Conservation (phyloP, 176 grass and related monocot genomes). For the Luzula sylvatica region DNA sequence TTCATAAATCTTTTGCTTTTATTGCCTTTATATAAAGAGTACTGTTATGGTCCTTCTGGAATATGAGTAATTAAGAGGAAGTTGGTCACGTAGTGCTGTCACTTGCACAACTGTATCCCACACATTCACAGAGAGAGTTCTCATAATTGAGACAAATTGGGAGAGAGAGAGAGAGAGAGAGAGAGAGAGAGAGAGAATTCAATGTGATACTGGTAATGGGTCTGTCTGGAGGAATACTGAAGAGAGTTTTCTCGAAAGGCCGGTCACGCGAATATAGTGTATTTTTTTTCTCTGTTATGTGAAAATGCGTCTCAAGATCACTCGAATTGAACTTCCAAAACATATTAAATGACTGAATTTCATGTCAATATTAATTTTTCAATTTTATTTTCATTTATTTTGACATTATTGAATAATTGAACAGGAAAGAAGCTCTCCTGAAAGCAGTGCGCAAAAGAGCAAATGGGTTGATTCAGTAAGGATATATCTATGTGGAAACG, state of each 20-base stretch:
- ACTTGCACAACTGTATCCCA: slow-evolving; percentile 7
- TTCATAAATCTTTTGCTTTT: slow-evolving; percentile 27
- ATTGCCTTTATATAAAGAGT: slow-evolving; percentile 24
- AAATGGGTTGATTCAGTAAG: slow-evolving; percentile 47
- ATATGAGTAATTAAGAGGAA: neutral
- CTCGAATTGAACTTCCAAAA: neutral
- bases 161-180: neutral
- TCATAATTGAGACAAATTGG: slow-evolving; percentile 3
- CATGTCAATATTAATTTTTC: neutral
- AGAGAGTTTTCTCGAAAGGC: slow-evolving; percentile 52
- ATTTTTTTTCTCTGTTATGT: neutral
- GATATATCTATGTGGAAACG: slow-evolving; percentile 74
- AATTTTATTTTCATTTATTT: neutral
- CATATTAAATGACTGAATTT: too few relatives aligned
- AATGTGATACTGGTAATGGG: slow-evolving; percentile 34
- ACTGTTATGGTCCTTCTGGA: slow-evolving; percentile 16
- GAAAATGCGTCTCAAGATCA: neutral
- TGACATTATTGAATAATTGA: neutral
- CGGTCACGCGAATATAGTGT: slow-evolving; percentile 26
- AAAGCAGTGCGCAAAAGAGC: slow-evolving; percentile 26
- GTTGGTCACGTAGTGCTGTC: slow-evolving; percentile 24
- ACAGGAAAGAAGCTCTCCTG: slow-evolving; percentile 37
- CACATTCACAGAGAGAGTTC: neutral
- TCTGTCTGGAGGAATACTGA: slow-evolving; percentile 54
- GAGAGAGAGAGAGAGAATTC: slow-evolving; percentile 3